A percentile compares a stretch with the other conserved stretches of the same genome.
Evolutionary conservation across 208 protist species (phyloP).

Genomic region (Crithidia brevicula): DNA sequence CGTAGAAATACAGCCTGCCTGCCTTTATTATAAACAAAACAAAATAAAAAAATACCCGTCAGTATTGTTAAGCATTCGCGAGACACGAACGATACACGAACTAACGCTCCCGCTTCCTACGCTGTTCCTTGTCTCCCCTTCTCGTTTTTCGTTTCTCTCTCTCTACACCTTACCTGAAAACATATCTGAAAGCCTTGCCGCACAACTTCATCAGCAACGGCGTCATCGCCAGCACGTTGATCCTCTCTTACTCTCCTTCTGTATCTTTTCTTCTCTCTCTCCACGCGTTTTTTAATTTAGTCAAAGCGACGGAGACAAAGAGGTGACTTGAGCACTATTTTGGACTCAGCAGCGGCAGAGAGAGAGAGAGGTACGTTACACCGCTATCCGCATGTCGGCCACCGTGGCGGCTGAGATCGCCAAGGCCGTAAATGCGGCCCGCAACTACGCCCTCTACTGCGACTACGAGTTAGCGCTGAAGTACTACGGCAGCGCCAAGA

Average conservation of each 20-base stretch:
- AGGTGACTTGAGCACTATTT: no score
- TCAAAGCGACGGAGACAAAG: no score
- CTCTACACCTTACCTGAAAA: no score
- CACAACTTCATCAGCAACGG: no score
- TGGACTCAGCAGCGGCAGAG: background rate
- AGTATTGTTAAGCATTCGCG: no score
- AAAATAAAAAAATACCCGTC: no score
- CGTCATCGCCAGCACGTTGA: no score
- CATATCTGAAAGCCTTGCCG: no score
- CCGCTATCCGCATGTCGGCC: constrained; percentile 1
- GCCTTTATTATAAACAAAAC: constrained; percentile 4
- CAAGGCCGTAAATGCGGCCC: constrained; percentile 57
- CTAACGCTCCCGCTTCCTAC: no score
- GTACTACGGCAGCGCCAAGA: constrained; percentile 56
- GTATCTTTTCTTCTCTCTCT: constrained; percentile 27
- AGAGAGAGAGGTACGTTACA: background rate
- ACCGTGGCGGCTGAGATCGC: constrained; percentile 40
- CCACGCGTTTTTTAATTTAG: no score
- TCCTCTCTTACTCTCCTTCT: constrained; percentile 13
- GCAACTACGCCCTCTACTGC: constrained; percentile 63
- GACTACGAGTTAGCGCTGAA: constrained; percentile 70
- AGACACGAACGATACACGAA: no score
- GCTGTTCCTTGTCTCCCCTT: background rate
- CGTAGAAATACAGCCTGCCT: no score
- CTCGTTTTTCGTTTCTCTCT: background rate